Evolutionary conservation across 208 protist species (phyloP).

Genomic region (Trypanosoma cruzi): DNA sequence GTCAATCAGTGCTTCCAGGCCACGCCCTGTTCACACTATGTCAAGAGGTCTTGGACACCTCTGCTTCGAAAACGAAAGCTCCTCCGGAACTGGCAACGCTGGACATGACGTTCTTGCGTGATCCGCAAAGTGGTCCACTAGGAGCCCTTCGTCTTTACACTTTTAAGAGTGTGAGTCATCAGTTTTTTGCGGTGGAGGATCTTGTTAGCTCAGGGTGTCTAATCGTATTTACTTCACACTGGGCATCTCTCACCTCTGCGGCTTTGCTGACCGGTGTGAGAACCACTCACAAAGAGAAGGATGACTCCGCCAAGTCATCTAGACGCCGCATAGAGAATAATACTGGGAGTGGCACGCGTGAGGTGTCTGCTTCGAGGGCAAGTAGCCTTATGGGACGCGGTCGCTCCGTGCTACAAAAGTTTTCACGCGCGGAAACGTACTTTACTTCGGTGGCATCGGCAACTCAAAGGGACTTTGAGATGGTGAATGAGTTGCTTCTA

Average conservation of each 20-base stretch:
- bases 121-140: constrained; percentile 26
- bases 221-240: constrained; percentile 60
- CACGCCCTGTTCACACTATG: constrained; percentile 14
- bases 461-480: constrained; percentile 47
- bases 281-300: neutral
- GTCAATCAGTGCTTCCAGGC: constrained; percentile 1
- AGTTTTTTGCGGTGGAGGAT: constrained; percentile 67
- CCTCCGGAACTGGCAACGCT: constrained; percentile 26
- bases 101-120: constrained; percentile 32
- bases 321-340: neutral
- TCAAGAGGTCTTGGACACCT: constrained; percentile 17
- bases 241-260: constrained; percentile 25
- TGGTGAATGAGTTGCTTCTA: constrained; percentile 68
- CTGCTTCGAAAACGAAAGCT: constrained; percentile 22
- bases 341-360: neutral
- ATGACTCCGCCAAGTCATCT: neutral
- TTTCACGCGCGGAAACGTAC: constrained; percentile 42
- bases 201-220: constrained; percentile 40
- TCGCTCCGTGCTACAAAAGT: constrained; percentile 16
- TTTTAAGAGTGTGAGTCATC: constrained; percentile 34
- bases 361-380: neutral
- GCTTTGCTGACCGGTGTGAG: constrained; percentile 19
- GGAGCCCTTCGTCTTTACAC: constrained; percentile 41
- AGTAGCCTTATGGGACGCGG: neutral
- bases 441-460: constrained; percentile 48